These are phyloP conservation scores for Acanthamoeba divionensis DNA, from an alignment of 208 protist species.

Conservation along the genomic window DNA sequence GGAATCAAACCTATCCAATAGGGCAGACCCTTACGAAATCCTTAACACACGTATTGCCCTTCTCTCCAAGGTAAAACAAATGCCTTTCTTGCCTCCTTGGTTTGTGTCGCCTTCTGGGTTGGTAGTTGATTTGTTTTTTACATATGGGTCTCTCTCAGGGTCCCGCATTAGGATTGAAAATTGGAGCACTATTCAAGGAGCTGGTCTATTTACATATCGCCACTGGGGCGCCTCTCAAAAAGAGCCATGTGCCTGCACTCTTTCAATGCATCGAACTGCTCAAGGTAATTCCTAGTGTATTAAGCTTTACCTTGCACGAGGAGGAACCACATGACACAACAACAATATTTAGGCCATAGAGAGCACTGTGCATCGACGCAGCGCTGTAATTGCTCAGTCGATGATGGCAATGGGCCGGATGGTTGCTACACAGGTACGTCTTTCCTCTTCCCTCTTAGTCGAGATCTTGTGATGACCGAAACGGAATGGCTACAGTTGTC, in stretches of 20 bases:
- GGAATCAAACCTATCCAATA: slow-evolving; percentile 63
- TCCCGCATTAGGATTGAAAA: slow-evolving; percentile 71
- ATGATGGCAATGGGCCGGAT: slow-evolving; percentile 81
- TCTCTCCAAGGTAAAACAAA: neutral
- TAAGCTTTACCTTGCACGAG: neutral
- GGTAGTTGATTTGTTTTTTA: neutral
- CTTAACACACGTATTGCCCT: slow-evolving; percentile 55
- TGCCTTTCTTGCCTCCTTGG: neutral
- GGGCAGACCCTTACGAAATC: slow-evolving; percentile 27
- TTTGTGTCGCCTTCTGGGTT: neutral
- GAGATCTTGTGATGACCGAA: neutral
- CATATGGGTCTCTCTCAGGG: slow-evolving; percentile 62
- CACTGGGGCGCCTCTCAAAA: slow-evolving; percentile 74
- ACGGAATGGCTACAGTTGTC: too few relatives aligned
- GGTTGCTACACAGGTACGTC: too few relatives aligned
- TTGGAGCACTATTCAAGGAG: slow-evolving; percentile 78
- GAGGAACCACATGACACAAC: neutral
- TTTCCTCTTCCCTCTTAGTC: neutral
- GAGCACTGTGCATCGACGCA: slow-evolving; percentile 83
- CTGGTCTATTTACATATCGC: slow-evolving; percentile 83
- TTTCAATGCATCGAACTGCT: slow-evolving; percentile 85
- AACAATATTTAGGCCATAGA: slow-evolving; percentile 77
- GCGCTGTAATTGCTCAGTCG: slow-evolving; percentile 79
- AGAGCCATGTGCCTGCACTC: slow-evolving; percentile 77
- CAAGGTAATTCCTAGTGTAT: slow-evolving; percentile 73